Base-by-base conservation (phyloP, 257 asterid species). In the Fraxinus anomala region DNA sequence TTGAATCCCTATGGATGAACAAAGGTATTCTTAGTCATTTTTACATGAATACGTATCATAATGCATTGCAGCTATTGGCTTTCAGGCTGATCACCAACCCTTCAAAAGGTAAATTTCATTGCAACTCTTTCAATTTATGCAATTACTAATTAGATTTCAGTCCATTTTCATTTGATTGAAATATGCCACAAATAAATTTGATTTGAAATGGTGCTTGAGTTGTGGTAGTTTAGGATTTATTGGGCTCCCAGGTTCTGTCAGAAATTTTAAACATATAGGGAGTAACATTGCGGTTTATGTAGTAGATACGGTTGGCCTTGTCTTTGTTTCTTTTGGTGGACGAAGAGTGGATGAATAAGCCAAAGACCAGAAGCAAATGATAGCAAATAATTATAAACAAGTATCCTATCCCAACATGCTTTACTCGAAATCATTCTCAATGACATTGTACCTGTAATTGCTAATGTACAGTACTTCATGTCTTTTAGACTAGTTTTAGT, bases 1-100 rank as follows among this genome's bases (percentile, higher is more conserved):
- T 79, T 66, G 73, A 91, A 89, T 85, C 94, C 94, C 17, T 91
- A 91, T 76, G 94, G 96, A 70, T 86, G 91, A 49, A 91, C 94
- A 51, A 91, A 89, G 93, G 94, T 91, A 81, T 66, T 34, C 19
- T 26, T 67, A 13, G n/a, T 36, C 34, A 49, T 19, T 44, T 73
- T 13, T 6, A 51, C n/a, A 26, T 12, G 14, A 47, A 24, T 33
- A 14, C 26, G 1, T 51, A 14, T 51, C 47, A 40, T 10, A 40
- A 36, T 36, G 39, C 39, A 36, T 26, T 26, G 28, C 28, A 26
- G 96, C 99, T 82, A 91, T 93, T 30, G 98, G 97, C 23, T 95
- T 91, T 84, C 97, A 95, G 77, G 99, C 91, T 79, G 99, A 98
- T 79, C 99, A 93, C 82, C 99, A 93, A 72, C 89, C 93, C 3